Conservation (phyloP, 108 stramenopile species). For the Epithemia pelagica region DNA sequence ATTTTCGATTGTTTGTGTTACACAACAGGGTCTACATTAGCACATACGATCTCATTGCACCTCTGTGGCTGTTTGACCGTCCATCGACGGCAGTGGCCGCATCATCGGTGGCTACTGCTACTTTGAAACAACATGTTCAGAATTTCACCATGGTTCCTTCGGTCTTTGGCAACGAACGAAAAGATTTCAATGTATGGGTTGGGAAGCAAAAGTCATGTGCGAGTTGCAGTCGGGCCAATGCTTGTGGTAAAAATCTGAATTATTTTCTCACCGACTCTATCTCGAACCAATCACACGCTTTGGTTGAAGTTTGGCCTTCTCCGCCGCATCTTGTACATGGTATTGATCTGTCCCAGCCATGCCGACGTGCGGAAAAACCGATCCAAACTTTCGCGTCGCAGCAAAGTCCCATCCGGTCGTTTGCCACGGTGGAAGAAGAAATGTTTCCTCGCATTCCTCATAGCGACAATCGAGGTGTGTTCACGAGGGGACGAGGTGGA, state of each 20-base stretch:
- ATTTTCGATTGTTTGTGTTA: slow-evolving; percentile 9
- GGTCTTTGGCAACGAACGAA: background rate
- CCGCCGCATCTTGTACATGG: slow-evolving; percentile 2
- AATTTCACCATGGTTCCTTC: background rate
- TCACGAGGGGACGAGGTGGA: slow-evolving; percentile 13
- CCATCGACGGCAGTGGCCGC: background rate
- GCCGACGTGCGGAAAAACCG: background rate
- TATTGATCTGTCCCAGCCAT: slow-evolving; percentile 6
- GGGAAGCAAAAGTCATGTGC: slow-evolving; percentile 4
- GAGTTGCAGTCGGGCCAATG: background rate
- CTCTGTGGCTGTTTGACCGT: slow-evolving; percentile 1
- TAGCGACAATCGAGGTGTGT: background rate
- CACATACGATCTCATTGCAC: slow-evolving; percentile 9
- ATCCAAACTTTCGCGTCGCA: background rate
- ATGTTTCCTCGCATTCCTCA: slow-evolving; percentile 5
- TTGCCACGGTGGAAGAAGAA: slow-evolving; percentile 12
- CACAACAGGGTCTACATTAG: slow-evolving; percentile 2
- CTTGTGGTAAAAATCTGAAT: slow-evolving; percentile 17
- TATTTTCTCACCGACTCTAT: slow-evolving; percentile 3
- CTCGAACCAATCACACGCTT: background rate
- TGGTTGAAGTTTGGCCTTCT: slow-evolving; percentile 13
- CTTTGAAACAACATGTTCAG: background rate
- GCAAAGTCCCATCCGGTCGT: background rate
- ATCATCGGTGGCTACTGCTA: background rate
- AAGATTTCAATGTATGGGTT: background rate